phyloP scores from a whole-genome alignment of 148 eudicot species.

The Arbutus unedo region DNA sequence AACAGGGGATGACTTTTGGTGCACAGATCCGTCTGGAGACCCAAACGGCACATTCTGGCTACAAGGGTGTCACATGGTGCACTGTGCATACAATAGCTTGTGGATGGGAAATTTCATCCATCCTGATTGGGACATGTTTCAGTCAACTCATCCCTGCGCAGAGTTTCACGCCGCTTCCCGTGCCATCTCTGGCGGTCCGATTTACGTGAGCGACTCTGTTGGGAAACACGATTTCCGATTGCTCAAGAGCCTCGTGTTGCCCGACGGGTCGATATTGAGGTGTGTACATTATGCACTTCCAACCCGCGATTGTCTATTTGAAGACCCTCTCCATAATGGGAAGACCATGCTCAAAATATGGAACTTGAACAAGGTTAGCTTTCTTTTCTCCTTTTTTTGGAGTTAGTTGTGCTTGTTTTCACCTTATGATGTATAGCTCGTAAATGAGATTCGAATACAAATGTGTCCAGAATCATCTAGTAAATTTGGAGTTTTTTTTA shows the following conservation, averaged over 20 bases:
- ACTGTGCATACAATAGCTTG: constrained; percentile 89
- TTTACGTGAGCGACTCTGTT: constrained; percentile 81
- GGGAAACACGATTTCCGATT: constrained; percentile 72
- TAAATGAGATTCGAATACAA: background rate
- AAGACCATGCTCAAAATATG: constrained; percentile 91
- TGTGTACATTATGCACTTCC: constrained; percentile 81
- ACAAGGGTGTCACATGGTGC: constrained; percentile 98
- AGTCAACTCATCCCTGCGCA: constrained; percentile 90
- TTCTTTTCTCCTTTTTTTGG: too few relatives aligned
- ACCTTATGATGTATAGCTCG: too few relatives aligned
- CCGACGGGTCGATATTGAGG: constrained; percentile 74
- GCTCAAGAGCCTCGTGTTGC: constrained; percentile 68
- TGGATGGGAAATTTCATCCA: constrained; percentile 99
- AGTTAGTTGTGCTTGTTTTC: too few relatives aligned
- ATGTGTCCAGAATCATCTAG: background rate
- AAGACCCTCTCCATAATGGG: constrained; percentile 84
- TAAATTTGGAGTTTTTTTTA: too few relatives aligned
- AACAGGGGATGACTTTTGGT: constrained; percentile 95
- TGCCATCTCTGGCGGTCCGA: constrained; percentile 88
- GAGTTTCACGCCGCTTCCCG: constrained; percentile 96
- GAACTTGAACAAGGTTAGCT: constrained; percentile 75
- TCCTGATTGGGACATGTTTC: constrained; percentile 99
- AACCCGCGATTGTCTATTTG: constrained; percentile 74
- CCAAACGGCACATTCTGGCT: constrained; percentile 93
- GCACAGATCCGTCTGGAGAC: constrained; percentile 87